phyloP scores from a whole-genome alignment of 768 basidiomycete genomes.

The Tulasnella sp. region DNA sequence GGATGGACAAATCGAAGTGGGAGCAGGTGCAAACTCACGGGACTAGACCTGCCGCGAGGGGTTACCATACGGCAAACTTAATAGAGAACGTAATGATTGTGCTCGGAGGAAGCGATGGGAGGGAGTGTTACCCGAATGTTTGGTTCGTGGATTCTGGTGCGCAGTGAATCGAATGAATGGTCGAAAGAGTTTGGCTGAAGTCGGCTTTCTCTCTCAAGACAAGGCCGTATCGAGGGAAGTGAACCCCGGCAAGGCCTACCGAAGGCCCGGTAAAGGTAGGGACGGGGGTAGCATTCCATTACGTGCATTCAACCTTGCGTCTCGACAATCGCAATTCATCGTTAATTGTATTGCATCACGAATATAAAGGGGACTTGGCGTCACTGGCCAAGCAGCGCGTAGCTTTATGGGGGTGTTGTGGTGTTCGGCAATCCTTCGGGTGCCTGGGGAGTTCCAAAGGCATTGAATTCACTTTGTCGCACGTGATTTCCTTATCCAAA shows the following conservation, averaged over 20 bases:
- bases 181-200: neutral
- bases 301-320: too few species aligned
- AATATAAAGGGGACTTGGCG: too few species aligned
- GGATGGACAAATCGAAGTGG: constrained; percentile 57
- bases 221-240: constrained; percentile 45
- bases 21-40: constrained; percentile 60
- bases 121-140: constrained; percentile 86
- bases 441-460: too few species aligned
- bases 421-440: too few species aligned
- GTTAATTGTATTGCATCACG: too few species aligned
- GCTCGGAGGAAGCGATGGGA: constrained; percentile 92
- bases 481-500: too few species aligned
- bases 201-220: constrained; percentile 37
- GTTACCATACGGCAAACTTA: constrained; percentile 90
- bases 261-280: too few species aligned
- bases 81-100: constrained; percentile 76
- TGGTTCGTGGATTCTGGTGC: constrained; percentile 85
- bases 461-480: too few species aligned
- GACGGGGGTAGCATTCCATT: too few species aligned
- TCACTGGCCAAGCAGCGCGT: too few species aligned
- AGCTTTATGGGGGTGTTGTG: too few species aligned
- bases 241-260: constrained; percentile 49
- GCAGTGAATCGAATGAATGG: constrained; percentile 40
- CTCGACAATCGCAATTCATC: too few species aligned
- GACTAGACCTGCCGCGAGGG: constrained; percentile 46